Conservation (phyloP, 2,329 filamentous ascomycete genomes). For the Raffaelea albimanens region DNA sequence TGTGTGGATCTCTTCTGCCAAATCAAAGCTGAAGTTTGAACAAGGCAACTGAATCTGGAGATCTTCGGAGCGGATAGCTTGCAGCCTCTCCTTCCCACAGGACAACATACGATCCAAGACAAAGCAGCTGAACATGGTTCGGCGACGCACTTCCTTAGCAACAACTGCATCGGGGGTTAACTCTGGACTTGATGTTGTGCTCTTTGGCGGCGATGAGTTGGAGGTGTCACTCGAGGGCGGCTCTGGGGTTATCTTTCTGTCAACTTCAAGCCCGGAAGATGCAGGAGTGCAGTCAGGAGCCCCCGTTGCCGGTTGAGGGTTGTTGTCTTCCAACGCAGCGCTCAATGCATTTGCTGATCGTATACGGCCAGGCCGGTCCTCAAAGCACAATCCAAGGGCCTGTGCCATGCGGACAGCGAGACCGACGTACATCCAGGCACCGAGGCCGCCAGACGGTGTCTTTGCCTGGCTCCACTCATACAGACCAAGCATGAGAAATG, state of each 20-base stretch:
- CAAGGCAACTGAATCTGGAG: constrained; percentile 59
- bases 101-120: constrained; percentile 49
- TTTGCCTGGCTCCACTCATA: constrained; percentile 62
- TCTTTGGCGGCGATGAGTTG: not conserved
- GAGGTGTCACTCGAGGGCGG: not conserved
- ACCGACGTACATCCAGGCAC: constrained; percentile 58
- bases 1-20: constrained; percentile 47
- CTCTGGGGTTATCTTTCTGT: constrained; percentile 2
- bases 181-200: not conserved
- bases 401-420: constrained; percentile 56
- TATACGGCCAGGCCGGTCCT: constrained; percentile 25
- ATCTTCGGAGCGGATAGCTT: constrained; percentile 49
- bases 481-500: constrained; percentile 59
- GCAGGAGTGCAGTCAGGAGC: no score
- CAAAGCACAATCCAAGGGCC: constrained; percentile 50
- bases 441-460: constrained; percentile 37
- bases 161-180: constrained; percentile 32
- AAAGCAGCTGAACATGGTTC: constrained; percentile 68
- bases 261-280: no score
- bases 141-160: constrained; percentile 52
- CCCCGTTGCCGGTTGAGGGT: no score
- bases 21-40: constrained; percentile 54
- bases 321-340: no score
- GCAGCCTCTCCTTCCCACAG: constrained; percentile 51
- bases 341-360: constrained; percentile 6